Percentiles rank a stretch among this genome's conserved stretches.
Conservation (phyloP, 2,329 filamentous ascomycete species). For the Phyllosticta citrichinensis region DNA sequence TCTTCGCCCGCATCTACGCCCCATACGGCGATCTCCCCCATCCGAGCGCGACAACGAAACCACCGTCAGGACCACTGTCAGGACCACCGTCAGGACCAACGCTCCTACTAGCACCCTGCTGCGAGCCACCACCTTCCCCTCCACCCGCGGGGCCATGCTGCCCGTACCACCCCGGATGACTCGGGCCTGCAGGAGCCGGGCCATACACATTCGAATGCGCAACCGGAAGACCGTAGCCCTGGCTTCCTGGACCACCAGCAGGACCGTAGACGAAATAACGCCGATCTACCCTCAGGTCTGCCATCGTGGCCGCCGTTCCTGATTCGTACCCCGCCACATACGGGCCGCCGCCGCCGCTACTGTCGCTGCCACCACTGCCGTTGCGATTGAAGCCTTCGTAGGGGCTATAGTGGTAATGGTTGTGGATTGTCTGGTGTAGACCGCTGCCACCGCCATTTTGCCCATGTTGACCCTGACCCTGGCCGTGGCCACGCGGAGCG, state of each 20-base stretch:
- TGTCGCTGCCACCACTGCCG: background rate
- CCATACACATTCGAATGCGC: too few relatives aligned
- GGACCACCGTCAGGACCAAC: background rate
- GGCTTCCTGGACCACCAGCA: too few relatives aligned
- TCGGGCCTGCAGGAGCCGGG: too few relatives aligned
- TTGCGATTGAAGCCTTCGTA: background rate
- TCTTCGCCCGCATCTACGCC: background rate
- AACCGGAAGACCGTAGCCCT: too few relatives aligned
- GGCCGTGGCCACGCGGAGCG: background rate
- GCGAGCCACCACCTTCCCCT: background rate
- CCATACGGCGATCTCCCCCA: background rate
- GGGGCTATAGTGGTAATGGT: background rate
- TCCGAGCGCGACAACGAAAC: background rate
- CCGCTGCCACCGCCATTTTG: background rate
- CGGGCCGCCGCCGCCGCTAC: background rate
- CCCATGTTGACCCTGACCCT: background rate
- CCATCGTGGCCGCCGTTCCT: background rate
- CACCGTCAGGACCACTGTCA: background rate
- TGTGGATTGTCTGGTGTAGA: background rate
- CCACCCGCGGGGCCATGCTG: too few relatives aligned
- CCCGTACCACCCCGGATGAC: too few relatives aligned
- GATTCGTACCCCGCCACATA: background rate
- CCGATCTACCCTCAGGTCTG: too few relatives aligned
- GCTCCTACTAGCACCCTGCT: background rate
- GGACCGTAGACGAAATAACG: too few relatives aligned